Evolutionary conservation across 1,284 basidiomycete genomes (phyloP).

Genomic region (Cryptococcus deneoformans): DNA sequence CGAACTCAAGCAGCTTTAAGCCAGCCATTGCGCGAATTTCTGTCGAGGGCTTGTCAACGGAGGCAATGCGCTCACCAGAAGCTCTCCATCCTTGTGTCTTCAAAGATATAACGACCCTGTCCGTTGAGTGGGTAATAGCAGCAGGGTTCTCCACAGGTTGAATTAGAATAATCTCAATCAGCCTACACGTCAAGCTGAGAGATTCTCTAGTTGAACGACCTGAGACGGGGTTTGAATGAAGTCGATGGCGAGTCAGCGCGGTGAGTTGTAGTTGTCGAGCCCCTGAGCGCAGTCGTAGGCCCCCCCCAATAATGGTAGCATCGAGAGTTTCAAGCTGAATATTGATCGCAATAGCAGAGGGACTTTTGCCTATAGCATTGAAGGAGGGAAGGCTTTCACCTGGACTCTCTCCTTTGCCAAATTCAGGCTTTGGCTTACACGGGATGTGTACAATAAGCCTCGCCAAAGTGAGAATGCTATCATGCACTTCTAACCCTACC

Average conservation of each 20-base stretch:
- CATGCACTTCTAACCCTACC: constrained; percentile 18
- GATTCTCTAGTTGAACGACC: constrained; percentile 2
- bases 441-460: neutral
- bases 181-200: constrained; percentile 2
- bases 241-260: neutral
- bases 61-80: constrained; percentile 1
- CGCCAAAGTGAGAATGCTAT: constrained; percentile 19
- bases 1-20: constrained; percentile 26
- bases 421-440: constrained; percentile 1
- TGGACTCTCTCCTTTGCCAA: neutral
- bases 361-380: neutral
- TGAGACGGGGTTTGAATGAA: neutral
- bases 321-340: constrained; percentile 14
- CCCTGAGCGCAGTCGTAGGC: constrained; percentile 16
- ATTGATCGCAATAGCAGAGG: constrained; percentile 13
- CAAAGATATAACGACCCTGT: constrained; percentile 12
- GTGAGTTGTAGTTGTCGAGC: constrained; percentile 3
- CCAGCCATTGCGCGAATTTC: constrained; percentile 10
- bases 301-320: constrained; percentile 16
- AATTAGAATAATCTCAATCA: constrained; percentile 11
- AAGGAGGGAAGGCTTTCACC: too few species aligned
- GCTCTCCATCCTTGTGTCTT: constrained; percentile 2
- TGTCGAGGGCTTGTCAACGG: constrained; percentile 3
- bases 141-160: neutral
- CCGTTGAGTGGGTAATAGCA: neutral